A percentile compares a stretch with the other conserved stretches of the same genome.
Evolutionary conservation across 257 asterid genomes (phyloP).

Genomic region (Lantana camara): DNA sequence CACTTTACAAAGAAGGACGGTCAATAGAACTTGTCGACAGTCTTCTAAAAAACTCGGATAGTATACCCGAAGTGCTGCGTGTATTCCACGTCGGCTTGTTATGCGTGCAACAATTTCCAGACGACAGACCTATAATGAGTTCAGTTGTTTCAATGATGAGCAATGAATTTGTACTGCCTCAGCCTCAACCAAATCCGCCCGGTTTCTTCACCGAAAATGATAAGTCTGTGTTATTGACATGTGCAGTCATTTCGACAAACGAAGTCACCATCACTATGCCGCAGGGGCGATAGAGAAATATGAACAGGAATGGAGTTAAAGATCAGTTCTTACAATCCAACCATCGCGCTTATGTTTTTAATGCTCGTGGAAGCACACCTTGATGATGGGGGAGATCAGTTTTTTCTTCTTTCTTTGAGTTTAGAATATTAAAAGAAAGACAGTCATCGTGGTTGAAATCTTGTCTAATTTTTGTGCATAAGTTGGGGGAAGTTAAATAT

Average conservation of each 20-base stretch:
- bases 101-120: conserved; percentile 34
- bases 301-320: no score
- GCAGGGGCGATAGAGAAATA: no score
- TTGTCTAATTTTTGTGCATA: no score
- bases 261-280: conserved; percentile 5
- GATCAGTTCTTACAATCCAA: no score
- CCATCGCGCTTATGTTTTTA: no score
- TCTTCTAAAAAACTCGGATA: neutral
- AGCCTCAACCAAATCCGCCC: conserved; percentile 22
- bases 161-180: conserved; percentile 28
- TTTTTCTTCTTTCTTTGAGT: no score
- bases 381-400: no score
- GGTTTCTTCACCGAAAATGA: conserved; percentile 34
- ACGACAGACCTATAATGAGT: conserved; percentile 37
- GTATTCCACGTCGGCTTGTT: conserved; percentile 33
- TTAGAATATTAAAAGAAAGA: no score
- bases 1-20: conserved; percentile 36
- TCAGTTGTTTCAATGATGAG: conserved; percentile 33
- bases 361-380: no score
- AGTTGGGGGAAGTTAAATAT: no score
- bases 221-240: neutral
- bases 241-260: conserved; percentile 5
- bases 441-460: no score
- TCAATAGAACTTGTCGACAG: conserved; percentile 29
- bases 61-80: conserved; percentile 14